phyloP scores from a whole-genome alignment of 2,329 filamentous ascomycete genomes.

The Sporothrix globosa region DNA sequence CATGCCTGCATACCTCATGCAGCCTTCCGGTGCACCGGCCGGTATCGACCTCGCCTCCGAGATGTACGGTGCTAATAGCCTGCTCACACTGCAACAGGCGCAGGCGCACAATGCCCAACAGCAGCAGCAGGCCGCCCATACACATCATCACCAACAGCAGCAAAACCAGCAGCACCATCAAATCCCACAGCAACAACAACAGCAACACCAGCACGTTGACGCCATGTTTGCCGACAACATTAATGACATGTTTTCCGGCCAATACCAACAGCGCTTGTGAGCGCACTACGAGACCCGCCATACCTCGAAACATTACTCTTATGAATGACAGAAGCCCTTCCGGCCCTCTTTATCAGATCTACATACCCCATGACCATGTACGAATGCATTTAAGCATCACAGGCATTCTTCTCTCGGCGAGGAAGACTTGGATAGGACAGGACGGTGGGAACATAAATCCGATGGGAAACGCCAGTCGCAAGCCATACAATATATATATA shows the following conservation, averaged over 20 bases:
- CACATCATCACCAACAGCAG: slow-evolving; percentile 29
- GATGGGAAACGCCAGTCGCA: not conserved
- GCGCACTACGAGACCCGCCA: not conserved
- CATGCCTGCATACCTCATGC: slow-evolving; percentile 45
- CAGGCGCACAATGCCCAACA: slow-evolving; percentile 31
- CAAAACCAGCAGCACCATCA: slow-evolving; percentile 31
- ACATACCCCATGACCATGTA: not conserved
- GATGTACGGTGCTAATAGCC: slow-evolving; percentile 34
- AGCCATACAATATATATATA: not conserved
- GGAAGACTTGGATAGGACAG: not conserved
- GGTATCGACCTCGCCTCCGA: slow-evolving; percentile 33
- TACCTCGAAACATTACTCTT: not conserved
- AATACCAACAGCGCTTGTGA: slow-evolving; percentile 19
- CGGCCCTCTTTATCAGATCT: not conserved
- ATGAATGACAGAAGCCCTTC: not conserved
- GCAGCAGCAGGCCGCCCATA: slow-evolving; percentile 28
- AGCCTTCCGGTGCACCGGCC: slow-evolving; percentile 27
- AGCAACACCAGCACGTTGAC: slow-evolving; percentile 22
- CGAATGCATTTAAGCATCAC: not conserved
- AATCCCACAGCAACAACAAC: slow-evolving; percentile 22
- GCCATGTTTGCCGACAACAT: slow-evolving; percentile 29
- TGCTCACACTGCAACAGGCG: slow-evolving; percentile 33
- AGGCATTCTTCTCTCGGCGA: not conserved
- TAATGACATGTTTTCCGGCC: slow-evolving; percentile 27
- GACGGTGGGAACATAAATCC: not conserved